phyloP scores from a whole-genome alignment of 2,329 filamentous ascomycete species.

The Paecilomyces sp. region DNA sequence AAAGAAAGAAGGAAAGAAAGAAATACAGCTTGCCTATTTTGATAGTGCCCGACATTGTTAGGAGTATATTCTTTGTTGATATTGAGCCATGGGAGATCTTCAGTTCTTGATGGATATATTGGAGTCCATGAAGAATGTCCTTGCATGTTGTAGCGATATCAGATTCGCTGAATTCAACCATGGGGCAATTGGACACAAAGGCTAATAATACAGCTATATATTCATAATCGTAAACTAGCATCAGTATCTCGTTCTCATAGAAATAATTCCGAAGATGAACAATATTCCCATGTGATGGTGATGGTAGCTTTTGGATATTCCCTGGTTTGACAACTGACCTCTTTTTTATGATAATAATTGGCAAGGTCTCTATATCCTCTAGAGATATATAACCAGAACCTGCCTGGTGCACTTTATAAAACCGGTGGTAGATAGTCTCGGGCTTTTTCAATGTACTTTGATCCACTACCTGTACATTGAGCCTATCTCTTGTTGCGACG shows the following conservation, averaged over 20 bases:
- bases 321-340: not conserved
- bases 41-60: not conserved
- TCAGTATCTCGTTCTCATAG: not conserved
- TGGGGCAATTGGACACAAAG: not conserved
- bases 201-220: constrained; percentile 1
- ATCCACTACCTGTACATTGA: not conserved
- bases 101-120: constrained; percentile 6
- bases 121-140: constrained; percentile 3
- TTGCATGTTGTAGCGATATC: constrained; percentile 6
- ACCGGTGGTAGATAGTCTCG: not conserved
- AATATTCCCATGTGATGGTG: not conserved
- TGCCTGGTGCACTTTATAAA: not conserved
- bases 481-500: not conserved
- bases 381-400: not conserved
- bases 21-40: not conserved
- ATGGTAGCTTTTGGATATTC: not conserved
- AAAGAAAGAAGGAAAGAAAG: too few species aligned
- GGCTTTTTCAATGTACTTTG: not conserved
- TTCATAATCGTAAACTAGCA: constrained; percentile 2
- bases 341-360: not conserved
- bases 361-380: not conserved
- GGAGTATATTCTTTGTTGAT: not conserved
- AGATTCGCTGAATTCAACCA: not conserved
- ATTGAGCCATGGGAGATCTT: constrained; percentile 4
- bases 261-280: not conserved